Conservation (phyloP, 441 rosid species). For the Isatis lusitanica region DNA sequence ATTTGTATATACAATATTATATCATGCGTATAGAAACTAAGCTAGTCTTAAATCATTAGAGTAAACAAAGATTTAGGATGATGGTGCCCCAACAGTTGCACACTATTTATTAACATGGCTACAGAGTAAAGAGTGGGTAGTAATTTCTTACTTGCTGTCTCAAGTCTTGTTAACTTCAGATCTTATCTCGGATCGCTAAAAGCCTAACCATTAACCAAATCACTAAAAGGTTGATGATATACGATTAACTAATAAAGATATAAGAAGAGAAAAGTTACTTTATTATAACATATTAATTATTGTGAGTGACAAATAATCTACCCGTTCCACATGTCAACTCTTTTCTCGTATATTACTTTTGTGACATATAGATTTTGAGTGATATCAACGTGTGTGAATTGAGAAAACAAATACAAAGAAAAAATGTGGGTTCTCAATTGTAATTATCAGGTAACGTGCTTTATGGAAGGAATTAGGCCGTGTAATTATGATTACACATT, state of each 20-base stretch:
- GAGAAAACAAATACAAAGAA: neutral
- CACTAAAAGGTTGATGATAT: neutral
- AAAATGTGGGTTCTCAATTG: neutral
- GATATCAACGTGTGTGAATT: conserved; percentile 5
- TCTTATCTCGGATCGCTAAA: neutral
- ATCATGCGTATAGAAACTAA: neutral
- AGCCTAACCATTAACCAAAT: neutral
- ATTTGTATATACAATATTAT: neutral
- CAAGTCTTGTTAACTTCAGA: neutral
- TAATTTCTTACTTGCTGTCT: neutral
- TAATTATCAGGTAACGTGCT: conserved; percentile 31
- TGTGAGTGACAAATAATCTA: neutral
- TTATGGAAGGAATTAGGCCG: conserved; percentile 11
- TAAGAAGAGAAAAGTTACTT: neutral
- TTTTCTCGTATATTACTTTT: neutral
- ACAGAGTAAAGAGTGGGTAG: neutral
- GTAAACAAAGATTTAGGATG: neutral
- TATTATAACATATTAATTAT: neutral
- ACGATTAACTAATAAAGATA: neutral
- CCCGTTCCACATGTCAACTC: neutral
- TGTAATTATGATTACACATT: conserved; percentile 31
- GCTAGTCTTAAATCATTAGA: neutral
- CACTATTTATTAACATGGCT: neutral
- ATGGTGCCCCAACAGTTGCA: neutral
- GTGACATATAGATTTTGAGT: neutral